A percentile compares a stretch with the other conserved stretches of the same genome.
Conservation (phyloP, 2,329 filamentous ascomycete species). For the Alternaria arborescens region DNA sequence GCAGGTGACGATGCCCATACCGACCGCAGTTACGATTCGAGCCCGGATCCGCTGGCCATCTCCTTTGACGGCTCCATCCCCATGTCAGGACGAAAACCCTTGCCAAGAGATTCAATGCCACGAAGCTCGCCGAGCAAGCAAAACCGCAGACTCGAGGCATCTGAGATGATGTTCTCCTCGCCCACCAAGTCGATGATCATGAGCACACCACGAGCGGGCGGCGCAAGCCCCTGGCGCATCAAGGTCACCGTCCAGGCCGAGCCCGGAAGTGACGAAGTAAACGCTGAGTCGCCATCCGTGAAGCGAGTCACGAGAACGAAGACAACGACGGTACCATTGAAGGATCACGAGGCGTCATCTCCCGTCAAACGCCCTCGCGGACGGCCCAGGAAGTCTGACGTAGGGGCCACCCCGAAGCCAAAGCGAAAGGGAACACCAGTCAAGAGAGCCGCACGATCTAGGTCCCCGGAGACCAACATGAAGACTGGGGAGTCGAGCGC, state of each 20-base stretch:
- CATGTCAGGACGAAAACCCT: conserved; percentile 29
- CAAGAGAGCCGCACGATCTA: conserved; percentile 37
- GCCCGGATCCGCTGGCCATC: conserved; percentile 48
- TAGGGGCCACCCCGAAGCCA: conserved; percentile 33
- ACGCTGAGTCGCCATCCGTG: conserved; percentile 41
- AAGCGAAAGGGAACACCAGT: conserved; percentile 47
- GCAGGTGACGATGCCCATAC: conserved; percentile 24
- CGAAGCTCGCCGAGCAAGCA: conserved; percentile 45
- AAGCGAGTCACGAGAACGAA: conserved; percentile 40
- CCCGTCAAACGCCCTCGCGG: conserved; percentile 49
- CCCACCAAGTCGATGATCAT: conserved; percentile 58
- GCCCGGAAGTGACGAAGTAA: conserved; percentile 48
- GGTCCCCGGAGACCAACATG: conserved; percentile 29
- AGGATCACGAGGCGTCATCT: conserved; percentile 49
- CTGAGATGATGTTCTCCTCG: conserved; percentile 38
- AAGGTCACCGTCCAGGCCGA: conserved; percentile 61
- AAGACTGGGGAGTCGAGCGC: conserved; percentile 29
- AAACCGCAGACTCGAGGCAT: conserved; percentile 24
- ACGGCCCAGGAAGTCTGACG: conserved; percentile 49
- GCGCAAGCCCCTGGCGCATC: conserved; percentile 58
- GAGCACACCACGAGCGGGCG: conserved; percentile 50
- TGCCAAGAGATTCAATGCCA: conserved; percentile 34
- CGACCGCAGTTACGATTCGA: conserved; percentile 43
- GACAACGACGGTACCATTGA: conserved; percentile 54
- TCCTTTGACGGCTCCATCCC: conserved; percentile 39